Base-by-base conservation (phyloP, 2,329 filamentous ascomycete species). In the Coniochaeta prunicola region DNA sequence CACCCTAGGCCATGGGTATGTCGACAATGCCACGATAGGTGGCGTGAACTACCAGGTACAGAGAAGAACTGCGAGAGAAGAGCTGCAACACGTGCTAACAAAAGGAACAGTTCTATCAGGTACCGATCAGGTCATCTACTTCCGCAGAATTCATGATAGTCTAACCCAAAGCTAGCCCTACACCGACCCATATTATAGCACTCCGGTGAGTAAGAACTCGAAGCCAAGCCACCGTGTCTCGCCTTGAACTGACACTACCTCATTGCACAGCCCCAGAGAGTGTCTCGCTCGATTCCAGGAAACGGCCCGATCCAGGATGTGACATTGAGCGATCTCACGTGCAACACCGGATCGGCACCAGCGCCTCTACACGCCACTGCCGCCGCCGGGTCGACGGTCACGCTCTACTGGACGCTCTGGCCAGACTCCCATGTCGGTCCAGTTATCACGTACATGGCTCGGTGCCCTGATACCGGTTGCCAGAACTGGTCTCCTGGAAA, bases 381-480 rank as follows among this genome's bases (percentile, higher is more conserved):
- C 4, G 73, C 77, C 5, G 81, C 83, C 3, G 83, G 83, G 2
- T 79, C 76, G 1, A 75, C 73, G 0, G 79, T 85, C 36, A 77
- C 75, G 10, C 73, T 86, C 3, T 71, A 72, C 58, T 86, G 83
- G 82, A 85, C 82, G 5, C 64, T 77, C 1, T 79, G 76, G 76
- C 75, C 76, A 0, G 75, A 77, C 8, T 77, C 72, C 5, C 81
- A 83, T 60, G 71, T 80, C 31, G 82, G 83, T 0, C 82, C 82
- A 1, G 68, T 79, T 1, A 72, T 85, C 59, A 85, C 82, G 0
- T 85, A 85, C 65, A 83, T 86, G 81, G 83, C 83, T 4, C 73
- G 74, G 34, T 86, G 83, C 68, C 80, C 81, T 0, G 77, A 79
- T 48, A 67, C 71, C 0, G 76, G 80, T 1, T 84, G 81, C 67